Base-by-base conservation (phyloP, 345 rosid genomes). In the Acer saccharum region DNA sequence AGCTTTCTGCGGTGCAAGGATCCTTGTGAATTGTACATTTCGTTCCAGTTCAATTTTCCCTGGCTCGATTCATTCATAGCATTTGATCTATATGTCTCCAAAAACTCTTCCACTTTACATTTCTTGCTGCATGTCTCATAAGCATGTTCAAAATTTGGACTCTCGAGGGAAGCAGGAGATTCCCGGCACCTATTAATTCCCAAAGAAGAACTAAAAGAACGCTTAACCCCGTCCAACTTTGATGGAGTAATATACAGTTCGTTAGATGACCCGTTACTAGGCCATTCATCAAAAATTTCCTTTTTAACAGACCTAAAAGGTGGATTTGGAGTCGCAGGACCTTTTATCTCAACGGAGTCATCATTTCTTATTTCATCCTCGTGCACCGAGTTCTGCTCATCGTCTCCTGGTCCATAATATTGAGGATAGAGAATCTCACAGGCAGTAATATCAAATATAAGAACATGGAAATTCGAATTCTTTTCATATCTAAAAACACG, bases 371-470 rank as follows among this genome's bases (percentile, higher is more conserved):
- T 21, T 20, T 60, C 55, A 10, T 21, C 12, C 23, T 16, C 67
- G 0, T 14, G 2, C 9, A 23, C 6, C 1, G 12, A 69, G 41
- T 46, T 46, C 39, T 43, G 20, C 39, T 75, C 69, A 17, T n/a
- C 0, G 7, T 20, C n/a, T 10, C 1, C 18, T 2, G 18, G 46
- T 29, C 25, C 62, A 14, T 17, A 20, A 13, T 52, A n/a, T 2
- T 69, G 21, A 25, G 77, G 83, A 67, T 83, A 86, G 55, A 71
- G 74, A 77, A 88, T 84, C 68, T 88, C 89, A 8, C 86, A 82
- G 5, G 82, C 81, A 65, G 83, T 79, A 11, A 14, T 43, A 68
- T 88, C 79, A 70, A 82, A 84, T 58, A 84, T 80, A 62, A 65
- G 61, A 62, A 85, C 82, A 50, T 74, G 70, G 72, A 86, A 88